A percentile compares a stretch with the other conserved stretches of the same genome.
Evolutionary conservation across 75 land plant genomes (phyloP).

Genomic region (Pseudotsuga menziesii): DNA sequence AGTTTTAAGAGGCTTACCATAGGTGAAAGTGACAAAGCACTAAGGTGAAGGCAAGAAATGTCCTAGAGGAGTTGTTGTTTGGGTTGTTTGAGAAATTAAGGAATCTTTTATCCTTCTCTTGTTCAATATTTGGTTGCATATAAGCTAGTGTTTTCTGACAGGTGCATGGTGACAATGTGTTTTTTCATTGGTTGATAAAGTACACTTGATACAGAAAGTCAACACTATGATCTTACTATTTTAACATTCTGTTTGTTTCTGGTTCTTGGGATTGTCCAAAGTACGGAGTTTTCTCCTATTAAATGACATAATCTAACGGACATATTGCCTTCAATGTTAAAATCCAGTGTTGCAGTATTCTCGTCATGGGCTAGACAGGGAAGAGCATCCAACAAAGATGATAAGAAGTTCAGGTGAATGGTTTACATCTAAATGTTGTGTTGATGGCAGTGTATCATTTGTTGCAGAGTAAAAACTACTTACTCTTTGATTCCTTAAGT

Average conservation of each 20-base stretch:
- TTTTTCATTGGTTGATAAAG: background rate
- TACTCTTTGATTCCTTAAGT: conserved; percentile 2
- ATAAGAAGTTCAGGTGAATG: conserved; percentile 23
- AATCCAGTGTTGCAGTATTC: conserved; percentile 76
- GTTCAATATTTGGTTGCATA: background rate
- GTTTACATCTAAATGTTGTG: conserved; percentile 9
- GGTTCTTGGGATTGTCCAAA: background rate
- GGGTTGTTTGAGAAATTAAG: background rate
- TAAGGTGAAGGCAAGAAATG: background rate
- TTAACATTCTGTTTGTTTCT: background rate
- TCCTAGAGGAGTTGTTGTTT: background rate
- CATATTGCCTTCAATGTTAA: background rate
- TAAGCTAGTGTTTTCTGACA: no score
- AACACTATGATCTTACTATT: background rate
- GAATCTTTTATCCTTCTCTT: background rate
- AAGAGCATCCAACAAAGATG: background rate
- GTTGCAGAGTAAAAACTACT: background rate
- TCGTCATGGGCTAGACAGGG: conserved; percentile 70
- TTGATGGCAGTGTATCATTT: background rate
- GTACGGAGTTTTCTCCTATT: background rate
- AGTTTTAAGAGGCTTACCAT: background rate
- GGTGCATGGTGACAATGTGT: no score
- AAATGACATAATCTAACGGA: background rate
- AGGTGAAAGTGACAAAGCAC: background rate
- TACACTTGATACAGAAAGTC: background rate